Evolutionary conservation across 75 land plant species (phyloP), one percentile per base, ranked within the genome.

Genomic region (Pseudotsuga menziesii): DNA sequence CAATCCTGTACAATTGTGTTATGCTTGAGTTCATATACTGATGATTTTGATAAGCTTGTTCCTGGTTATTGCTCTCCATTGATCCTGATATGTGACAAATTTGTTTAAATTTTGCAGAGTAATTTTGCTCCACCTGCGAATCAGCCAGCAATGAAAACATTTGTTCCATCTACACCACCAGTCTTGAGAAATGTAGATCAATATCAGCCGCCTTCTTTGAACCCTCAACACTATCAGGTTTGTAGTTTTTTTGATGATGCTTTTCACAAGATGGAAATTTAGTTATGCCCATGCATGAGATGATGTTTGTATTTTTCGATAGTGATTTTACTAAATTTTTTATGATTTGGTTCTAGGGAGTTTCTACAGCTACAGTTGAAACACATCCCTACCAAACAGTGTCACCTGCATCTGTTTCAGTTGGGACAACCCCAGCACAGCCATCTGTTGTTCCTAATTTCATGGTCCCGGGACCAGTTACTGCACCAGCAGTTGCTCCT

Each of bases 201-300:
- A 78, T 94, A 94, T 80, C 93, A 87, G 78, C 86, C 82, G 66
- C 92, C 91, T 19, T 78, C 89, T 17, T 76, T 91, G 83, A 86
- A 80, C 70, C 85, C 93, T 62, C 93, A 91, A 70, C 73, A 87
- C 12, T 91, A 91, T 69, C 89, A 87, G 62, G 93, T 91, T 9
- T 48, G 91, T 80, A 39, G 59, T 7, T 9, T 27, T 52, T 15
- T 48, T 12, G 52, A 19, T 35, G 16, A 19, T 69, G 72, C 39
- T 20, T 1, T 39, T 1, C n/a, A 69, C 26, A 20, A 41, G n/a
- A 23, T 61, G 39, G 19, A 69, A 69, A 16, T 41, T 48, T 48
- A 48, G 54, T 48, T 48, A 48, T 48, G 54, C 11, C 52, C 54
- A 48, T 48, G 9, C 9, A 48, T 39, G 41, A 39, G 41, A 39